Conservation (phyloP, 805 yeast species). For the Candida ascalaphidarum region DNA sequence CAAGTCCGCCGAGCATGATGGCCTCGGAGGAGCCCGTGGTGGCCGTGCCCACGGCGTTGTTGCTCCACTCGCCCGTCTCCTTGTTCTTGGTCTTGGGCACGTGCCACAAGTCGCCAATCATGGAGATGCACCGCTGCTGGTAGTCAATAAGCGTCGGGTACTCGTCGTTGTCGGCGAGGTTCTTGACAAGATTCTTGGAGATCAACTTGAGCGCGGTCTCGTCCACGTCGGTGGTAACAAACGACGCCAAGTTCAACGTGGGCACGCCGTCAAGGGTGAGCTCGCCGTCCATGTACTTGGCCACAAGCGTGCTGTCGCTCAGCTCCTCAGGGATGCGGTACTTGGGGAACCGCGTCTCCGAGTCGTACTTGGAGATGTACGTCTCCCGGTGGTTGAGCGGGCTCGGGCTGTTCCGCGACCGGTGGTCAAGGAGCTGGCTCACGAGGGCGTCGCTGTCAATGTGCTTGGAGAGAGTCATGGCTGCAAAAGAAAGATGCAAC, state of each 20-base stretch:
- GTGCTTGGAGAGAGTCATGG: slow-evolving; percentile 39
- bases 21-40: slow-evolving; percentile 95
- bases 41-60: slow-evolving; percentile 67
- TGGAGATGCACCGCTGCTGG: slow-evolving; percentile 76
- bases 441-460: slow-evolving; percentile 37
- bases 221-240: slow-evolving; percentile 70
- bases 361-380: slow-evolving; percentile 21
- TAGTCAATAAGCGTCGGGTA: slow-evolving; percentile 78
- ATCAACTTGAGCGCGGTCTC: slow-evolving; percentile 37
- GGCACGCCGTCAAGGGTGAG: slow-evolving; percentile 80
- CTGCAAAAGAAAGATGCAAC: slow-evolving; percentile 1
- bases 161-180: slow-evolving; percentile 89
- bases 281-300: slow-evolving; percentile 61
- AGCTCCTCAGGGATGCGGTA: slow-evolving; percentile 56
- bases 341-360: slow-evolving; percentile 38
- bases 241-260: slow-evolving; percentile 76
- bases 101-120: slow-evolving; percentile 74
- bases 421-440: slow-evolving; percentile 12
- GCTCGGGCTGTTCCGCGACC: slow-evolving; percentile 13
- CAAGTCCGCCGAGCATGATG: slow-evolving; percentile 86
- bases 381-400: slow-evolving; percentile 16
- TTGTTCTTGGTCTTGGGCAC: slow-evolving; percentile 37
- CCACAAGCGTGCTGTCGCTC: slow-evolving; percentile 42
- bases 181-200: slow-evolving; percentile 69
- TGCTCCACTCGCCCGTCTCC: slow-evolving; percentile 19